Base-by-base conservation (phyloP, 768 basidiomycete species). In the Suillus lakei region DNA sequence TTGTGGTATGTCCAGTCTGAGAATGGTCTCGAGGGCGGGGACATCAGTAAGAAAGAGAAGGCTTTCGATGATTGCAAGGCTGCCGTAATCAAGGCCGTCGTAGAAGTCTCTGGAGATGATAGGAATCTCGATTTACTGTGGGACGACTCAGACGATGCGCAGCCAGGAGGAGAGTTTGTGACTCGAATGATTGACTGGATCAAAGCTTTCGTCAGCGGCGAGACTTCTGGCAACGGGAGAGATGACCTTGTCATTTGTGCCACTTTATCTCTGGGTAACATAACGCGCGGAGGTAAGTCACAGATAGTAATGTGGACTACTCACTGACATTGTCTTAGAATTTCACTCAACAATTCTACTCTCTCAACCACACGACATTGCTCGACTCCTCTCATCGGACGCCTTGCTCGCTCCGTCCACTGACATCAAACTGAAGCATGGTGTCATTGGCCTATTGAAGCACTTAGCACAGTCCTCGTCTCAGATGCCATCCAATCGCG, bases 341-440 rank as follows among this genome's bases (percentile, higher is more conserved):
- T 79, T 83, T 65, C 84, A 85, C 69, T 86, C 90, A 6, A 79
- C 78, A 7, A 80, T 88, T 9, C 83, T 97, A 21, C 78, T 91
- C 50, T 86, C 87, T 6, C 77, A 91, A 3, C 91, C 89, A 5
- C 84, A 88, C 61, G 84, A 86, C 44, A 80, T 97, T 16, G 88
- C 88, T 18, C 81, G 85, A 9, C 71, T 91, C 16, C 78, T 93
- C 54, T 80, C 85, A 9, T 90, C 90, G 6, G 75, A 76, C 21
- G 77, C 79, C 63, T 76, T 89, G n/a, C 82, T 93, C 46, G 82
- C 83, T 13, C 79, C 83, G 18, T 73, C 77, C 44, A 82, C 84
- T 10, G 91, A 94, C 72, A 82, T 93, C 73, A 93, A 95, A 75
- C 81, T 96, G 66, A 94, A 96, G 75, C 96, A 98, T 71, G 95